Evolutionary conservation across 768 basidiomycete genomes (phyloP), one percentile per base, ranked within the genome.

Genomic region (Pisolithus tinctorius): DNA sequence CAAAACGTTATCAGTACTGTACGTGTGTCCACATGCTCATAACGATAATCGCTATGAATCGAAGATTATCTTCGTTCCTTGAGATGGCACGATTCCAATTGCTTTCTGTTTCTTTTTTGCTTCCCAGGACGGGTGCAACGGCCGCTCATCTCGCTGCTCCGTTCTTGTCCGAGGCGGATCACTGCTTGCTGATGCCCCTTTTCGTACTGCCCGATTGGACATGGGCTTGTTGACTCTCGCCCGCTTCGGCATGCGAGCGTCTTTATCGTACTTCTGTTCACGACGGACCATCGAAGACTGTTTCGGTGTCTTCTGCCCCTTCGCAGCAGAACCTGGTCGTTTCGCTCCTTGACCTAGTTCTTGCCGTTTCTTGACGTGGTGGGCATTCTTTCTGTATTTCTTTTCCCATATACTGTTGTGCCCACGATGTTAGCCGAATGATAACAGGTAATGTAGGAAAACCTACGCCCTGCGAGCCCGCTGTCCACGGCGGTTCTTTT

Each of bases 41-140:
- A 11, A 8, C 34, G 47, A 48, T 43, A 39, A 13, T 45, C 13
- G 39, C 47, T 57, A 61, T 17, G 55, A 49, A 40, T 48, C 58
- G 56, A 77, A 90, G 49, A 79, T 80, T 52, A 96, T 95, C 74
- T 96, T 96, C 64, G 83, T 93, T 25, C 92, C 89, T 67, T 84
- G 82, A 43, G 83, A 74, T 40, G 82, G 79, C 9, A 82, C 67
- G 36, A 86, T 84, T 6, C 72, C 72, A n/a, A 71, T 74, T 57
- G 74, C 78, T 69, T 87, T 91, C 53, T 84, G 66, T 65, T 81
- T 84, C 68, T 77, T 78, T 71, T 94, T 97, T 6, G 96, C 96
- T 67, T 90, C 90, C 95, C 96, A 99, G 13, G 92, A 95, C 2
- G 96, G 95, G 69, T 99, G 96, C 50, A 96, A 57, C 29, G 80